Base-by-base conservation (phyloP, 2,329 filamentous ascomycete species). In the Hirsutella thompsonii region DNA sequence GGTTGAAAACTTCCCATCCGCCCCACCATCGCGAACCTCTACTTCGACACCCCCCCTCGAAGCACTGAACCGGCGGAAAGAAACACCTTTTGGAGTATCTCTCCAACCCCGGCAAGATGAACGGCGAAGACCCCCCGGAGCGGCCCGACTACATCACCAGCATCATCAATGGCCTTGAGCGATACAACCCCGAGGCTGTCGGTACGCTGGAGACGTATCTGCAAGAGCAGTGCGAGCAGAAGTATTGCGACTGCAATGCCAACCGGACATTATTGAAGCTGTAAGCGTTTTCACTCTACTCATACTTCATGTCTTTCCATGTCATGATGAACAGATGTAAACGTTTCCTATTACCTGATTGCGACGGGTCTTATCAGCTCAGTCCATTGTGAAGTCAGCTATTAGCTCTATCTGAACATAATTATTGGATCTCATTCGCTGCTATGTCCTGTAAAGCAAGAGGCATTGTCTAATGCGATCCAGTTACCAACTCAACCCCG, bases 331-430 rank as follows among this genome's bases (percentile, higher is more conserved):
- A 63, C 69, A 72, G 63, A 52, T 67, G 68, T 78, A 66, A 82
- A 93, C 86, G 87, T 94, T 94, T 93, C 85, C 86, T 94, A 94
- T 94, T 94, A 94, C 77, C 86, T 85, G 87, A 93, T 66, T 64
- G 67, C 64, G 61, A 68, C 59, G 62, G 66, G 67, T 69, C 69
- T 62, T 65, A 42, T 39, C 37, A 23, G 35, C 37, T 45, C 29
- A 26, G 30, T 39, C 44, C 36, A 42, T 42, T 20, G 11, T 47
- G 48, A 49, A 51, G 49, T 46, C 46, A 51, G 36, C 45, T 44
- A 45, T 80, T 81, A 81, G 75, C 80, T 34, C 32, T 34, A 78
- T 81, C 82, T 88, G 82, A 89, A 44, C 57, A 34, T n/a, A 8
- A 8, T 18, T 16, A 16, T 8, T 34, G 14, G 5, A n/a, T 9